Base-by-base conservation (phyloP, 306 rosid genomes). In the Cucurbita moschata region DNA sequence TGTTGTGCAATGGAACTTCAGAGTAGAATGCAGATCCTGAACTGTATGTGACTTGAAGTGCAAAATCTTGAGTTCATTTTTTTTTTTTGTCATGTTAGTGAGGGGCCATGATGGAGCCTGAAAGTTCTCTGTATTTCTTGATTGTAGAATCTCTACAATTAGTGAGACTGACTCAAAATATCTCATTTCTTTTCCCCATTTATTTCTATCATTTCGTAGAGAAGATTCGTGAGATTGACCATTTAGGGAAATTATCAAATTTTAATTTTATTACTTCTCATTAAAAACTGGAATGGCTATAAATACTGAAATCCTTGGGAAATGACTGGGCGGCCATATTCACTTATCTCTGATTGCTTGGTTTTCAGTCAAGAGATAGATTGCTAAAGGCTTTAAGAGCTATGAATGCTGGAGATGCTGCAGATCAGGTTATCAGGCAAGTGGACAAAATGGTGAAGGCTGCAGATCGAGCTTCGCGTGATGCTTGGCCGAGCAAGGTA, bases 381-480 rank as follows among this genome's bases (percentile, higher is more conserved):
- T 82, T 94, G 82, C 58, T 89, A 71, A 85, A 87, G 87, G 88
- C 87, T 78, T 84, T 94, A 74, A 87, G 99, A 71, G 87, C 88
- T 75, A 89, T 94, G 86, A 88, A 88, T 88, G 97, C 95, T 21
- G 99, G 96, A 67, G 99, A 94, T 71, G 96, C 97, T 35, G 92
- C 91, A 50, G 99, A 94, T 87, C 99, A 91, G 81, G 97, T 86
- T 54, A 85, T 94, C 80, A 86, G 97, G 69, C 99, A 91, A 81
- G 96, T 91, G 38, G 99, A 91, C 79, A 94, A 86, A 83, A 83
- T 88, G 85, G 79, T 91, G 55, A 94, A 88, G 77, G 87, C 82
- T 75, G 84, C 88, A 68, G 99, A 94, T 79, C 96, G 97, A 49
- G 86, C 81, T 73, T 60, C 75, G 16, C 97, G 91, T 40, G 99